Evolutionary conservation across 345 rosid species (phyloP), one percentile per base, ranked within the genome.

Genomic region (Lepidium didymum): DNA sequence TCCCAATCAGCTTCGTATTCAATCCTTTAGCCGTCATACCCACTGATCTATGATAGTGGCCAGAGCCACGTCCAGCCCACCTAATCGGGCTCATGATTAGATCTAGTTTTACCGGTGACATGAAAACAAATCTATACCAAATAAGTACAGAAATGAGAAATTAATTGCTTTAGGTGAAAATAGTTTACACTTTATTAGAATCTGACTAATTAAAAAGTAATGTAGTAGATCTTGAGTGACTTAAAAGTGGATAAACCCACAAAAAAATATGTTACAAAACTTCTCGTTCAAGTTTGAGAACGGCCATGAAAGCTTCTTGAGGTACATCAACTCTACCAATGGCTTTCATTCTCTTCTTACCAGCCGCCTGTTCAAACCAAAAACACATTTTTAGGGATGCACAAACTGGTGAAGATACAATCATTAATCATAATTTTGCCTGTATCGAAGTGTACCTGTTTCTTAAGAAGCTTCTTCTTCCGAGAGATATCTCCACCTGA

Each of bases 281-380:
- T 78, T 94, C 92, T 78, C 85, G 84, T 81, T 94, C 99, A 72
- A 94, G 97, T 78, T 91, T 94, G 69, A 94, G 80, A 33, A 94
- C 91, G 27, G 97, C 99, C 99, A 94, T 94, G 82, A 94, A 94
- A 43, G 99, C 99, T 83, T 94, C 99, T 74, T 94, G 99, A 62
- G 99, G 99, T 45, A 94, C 97, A 73, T 94, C 96, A 9, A 94
- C 97, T 82, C 84, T 94, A 33, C 99, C 99, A 63, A 94, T 86
- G 25, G 97, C 81, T 81, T 94, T 94, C 99, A 94, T 94, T 82
- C 99, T 80, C 76, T 88, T 94, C 92, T 94, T 94, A 65, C 99
- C 99, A 75, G 71, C 99, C 61, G 99, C 97, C 96, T 93, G 81
- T 61, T 3, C 15, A 0, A 8, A 31, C n/a, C 18, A 45, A 68